Conservation (phyloP, 2,329 filamentous ascomycete genomes). For the Epichloe amarillans region DNA sequence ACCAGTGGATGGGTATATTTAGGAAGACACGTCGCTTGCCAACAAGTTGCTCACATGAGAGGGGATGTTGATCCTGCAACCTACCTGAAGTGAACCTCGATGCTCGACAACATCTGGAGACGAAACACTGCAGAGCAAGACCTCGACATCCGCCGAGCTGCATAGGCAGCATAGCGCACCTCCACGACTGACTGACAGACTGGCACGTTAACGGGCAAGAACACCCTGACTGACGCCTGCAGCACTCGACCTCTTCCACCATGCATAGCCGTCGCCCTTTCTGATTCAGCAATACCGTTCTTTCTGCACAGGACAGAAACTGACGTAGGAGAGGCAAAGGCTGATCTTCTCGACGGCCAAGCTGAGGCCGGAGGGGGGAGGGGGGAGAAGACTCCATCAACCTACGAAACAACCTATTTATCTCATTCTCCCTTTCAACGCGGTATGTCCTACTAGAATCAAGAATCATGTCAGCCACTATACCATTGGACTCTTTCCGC, state of each 20-base stretch:
- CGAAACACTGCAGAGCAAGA: background rate
- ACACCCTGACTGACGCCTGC: background rate
- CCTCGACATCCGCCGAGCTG: background rate
- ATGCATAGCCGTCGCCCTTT: slow-evolving; percentile 6
- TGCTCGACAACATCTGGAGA: background rate
- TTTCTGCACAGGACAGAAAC: background rate
- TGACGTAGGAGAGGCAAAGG: background rate
- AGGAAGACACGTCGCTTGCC: no score
- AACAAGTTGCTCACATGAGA: no score
- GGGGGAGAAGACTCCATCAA: background rate
- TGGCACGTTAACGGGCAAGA: background rate
- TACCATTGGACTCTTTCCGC: slow-evolving; percentile 6
- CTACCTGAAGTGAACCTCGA: no score
- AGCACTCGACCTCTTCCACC: slow-evolving; percentile 2
- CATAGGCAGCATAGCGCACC: background rate
- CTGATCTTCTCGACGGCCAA: background rate
- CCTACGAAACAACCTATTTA: background rate
- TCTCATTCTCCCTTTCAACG: background rate
- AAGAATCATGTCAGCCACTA: slow-evolving; percentile 4
- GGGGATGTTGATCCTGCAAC: no score
- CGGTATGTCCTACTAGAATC: background rate
- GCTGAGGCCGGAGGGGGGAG: no score
- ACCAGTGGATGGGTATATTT: no score
- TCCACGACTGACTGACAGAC: background rate
- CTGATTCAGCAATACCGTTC: slow-evolving; percentile 1